Evolutionary conservation across 1,139 yeast genomes (phyloP).

Genomic region (Komagataea norvegica): DNA sequence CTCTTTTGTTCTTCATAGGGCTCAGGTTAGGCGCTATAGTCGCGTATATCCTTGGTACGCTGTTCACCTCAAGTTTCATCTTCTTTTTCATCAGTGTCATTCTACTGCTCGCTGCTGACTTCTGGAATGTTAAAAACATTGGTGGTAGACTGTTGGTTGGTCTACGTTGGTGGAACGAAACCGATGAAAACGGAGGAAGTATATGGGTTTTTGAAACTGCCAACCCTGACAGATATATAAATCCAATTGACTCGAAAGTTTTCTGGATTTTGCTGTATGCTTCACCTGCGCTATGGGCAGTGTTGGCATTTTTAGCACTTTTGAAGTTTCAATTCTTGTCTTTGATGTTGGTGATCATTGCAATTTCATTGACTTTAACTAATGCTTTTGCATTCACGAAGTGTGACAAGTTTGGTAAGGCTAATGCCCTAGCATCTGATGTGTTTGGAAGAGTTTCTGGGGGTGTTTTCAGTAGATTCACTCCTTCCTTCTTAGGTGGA

Average conservation of each 20-base stretch:
- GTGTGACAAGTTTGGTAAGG: conserved; percentile 86
- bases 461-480: conserved; percentile 41
- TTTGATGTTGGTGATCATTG: conserved; percentile 58
- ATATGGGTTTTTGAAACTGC: conserved; percentile 90
- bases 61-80: conserved; percentile 32
- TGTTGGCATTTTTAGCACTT: conserved; percentile 70
- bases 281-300: conserved; percentile 71
- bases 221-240: conserved; percentile 74
- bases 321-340: conserved; percentile 76
- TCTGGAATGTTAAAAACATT: conserved; percentile 90
- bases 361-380: conserved; percentile 66
- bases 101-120: conserved; percentile 77
- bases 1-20: conserved; percentile 57
- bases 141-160: conserved; percentile 89
- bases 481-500: conserved; percentile 22
- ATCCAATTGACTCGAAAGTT: conserved; percentile 84
- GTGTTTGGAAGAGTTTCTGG: conserved; percentile 47
- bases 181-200: conserved; percentile 56
- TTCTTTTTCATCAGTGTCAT: conserved; percentile 75
- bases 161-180: conserved; percentile 91
- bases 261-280: conserved; percentile 80
- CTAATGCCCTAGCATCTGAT: conserved; percentile 40
- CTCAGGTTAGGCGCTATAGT: conserved; percentile 44
- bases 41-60: conserved; percentile 8
- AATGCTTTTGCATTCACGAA: conserved; percentile 87